phyloP scores from a whole-genome alignment of 169 alveolate genomes.

The Babesia ovata region DNA sequence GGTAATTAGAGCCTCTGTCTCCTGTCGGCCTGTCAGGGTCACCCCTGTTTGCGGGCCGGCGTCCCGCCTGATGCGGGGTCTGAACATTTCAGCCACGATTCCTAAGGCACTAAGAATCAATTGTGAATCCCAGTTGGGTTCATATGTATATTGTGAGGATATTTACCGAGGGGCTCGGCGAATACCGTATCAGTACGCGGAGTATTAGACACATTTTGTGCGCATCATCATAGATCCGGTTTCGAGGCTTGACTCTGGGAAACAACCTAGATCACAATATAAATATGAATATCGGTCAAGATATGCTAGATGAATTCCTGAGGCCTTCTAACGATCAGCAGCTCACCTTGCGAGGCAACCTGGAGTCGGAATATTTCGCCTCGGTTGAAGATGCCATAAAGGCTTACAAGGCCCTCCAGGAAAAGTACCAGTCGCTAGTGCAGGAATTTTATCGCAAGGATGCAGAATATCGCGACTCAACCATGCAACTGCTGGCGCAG shows the following conservation, averaged over 20 bases:
- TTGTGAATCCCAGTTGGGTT: not conserved
- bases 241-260: not conserved
- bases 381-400: constrained; percentile 30
- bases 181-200: not conserved
- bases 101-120: not conserved
- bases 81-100: not conserved
- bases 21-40: not conserved
- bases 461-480: constrained; percentile 7
- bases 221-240: no score
- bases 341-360: not conserved
- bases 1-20: not conserved
- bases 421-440: constrained; percentile 54
- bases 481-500: constrained; percentile 23
- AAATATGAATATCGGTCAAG: not conserved
- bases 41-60: constrained; percentile 28
- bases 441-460: constrained; percentile 50
- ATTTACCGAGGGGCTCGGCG: not conserved
- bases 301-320: not conserved
- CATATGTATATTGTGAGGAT: not conserved
- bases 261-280: not conserved
- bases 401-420: constrained; percentile 42
- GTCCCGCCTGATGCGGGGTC: constrained; percentile 27
- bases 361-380: constrained; percentile 11
- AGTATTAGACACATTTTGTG: not conserved
- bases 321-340: constrained; percentile 3